phyloP scores from a whole-genome alignment of 768 basidiomycete genomes.

The Hydnomerulius pinastri region DNA sequence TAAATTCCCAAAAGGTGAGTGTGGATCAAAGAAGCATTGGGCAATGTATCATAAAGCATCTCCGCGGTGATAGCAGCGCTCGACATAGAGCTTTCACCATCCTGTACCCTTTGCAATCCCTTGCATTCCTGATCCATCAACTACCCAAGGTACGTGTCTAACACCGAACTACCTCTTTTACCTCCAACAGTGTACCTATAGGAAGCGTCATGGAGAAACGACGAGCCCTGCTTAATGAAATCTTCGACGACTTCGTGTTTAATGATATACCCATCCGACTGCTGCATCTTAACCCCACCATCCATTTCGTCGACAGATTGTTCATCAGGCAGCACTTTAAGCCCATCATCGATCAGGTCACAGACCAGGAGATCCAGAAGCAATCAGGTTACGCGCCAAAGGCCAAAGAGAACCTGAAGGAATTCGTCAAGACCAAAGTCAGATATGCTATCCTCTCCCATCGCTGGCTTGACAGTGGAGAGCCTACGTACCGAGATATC shows the following conservation, averaged over 20 bases:
- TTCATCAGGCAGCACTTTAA: slow-evolving; percentile 1
- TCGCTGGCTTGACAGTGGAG: slow-evolving; percentile 1
- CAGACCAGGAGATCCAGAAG: not conserved
- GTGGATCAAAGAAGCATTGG: no score
- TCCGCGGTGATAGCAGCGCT: no score
- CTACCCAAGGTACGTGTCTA: not conserved
- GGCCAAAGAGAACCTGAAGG: not conserved
- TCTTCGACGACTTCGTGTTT: slow-evolving; percentile 7
- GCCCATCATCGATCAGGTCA: not conserved
- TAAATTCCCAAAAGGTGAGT: no score
- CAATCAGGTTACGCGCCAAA: not conserved
- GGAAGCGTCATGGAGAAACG: not conserved
- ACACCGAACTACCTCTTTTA: not conserved
- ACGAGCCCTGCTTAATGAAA: not conserved
- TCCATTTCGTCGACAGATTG: not conserved
- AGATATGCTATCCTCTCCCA: slow-evolving; percentile 8
- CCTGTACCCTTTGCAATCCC: no score
- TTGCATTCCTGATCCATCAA: no score
- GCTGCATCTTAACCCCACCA: not conserved
- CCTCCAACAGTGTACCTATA: not conserved
- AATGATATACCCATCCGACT: not conserved
- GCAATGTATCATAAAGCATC: no score
- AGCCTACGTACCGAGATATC: not conserved
- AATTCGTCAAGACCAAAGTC: not conserved
- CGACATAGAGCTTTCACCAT: no score